Percentiles rank a stretch among this genome's conserved stretches.
These are phyloP conservation scores for Naganishia cerealis DNA, from an alignment of 1,284 basidiomycete species.

Conservation along the genomic window DNA sequence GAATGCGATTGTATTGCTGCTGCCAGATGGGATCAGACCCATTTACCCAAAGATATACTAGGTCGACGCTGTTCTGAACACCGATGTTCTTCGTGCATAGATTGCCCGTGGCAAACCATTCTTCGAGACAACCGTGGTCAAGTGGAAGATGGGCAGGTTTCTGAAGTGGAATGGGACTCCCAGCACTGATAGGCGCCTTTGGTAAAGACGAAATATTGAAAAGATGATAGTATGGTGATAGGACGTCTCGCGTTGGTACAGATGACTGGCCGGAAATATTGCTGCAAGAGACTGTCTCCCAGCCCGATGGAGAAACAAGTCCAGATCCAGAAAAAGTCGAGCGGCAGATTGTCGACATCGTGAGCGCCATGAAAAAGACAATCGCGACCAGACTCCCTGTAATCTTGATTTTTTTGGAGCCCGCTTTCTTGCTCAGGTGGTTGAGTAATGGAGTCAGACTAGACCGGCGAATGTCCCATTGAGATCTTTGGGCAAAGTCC, in stretches of 20 bases:
- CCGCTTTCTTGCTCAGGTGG: background rate
- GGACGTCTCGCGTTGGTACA: background rate
- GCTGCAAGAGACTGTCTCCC: background rate
- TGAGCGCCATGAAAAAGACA: background rate
- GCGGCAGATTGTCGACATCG: background rate
- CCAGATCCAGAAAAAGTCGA: background rate
- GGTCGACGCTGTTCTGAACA: conserved; percentile 7
- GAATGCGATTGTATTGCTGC: conserved; percentile 12
- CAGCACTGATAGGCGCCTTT: background rate
- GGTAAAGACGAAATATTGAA: background rate
- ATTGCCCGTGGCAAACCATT: conserved; percentile 7
- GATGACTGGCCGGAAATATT: background rate
- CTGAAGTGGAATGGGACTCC: background rate
- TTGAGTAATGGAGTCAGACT: background rate
- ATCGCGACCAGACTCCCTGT: background rate
- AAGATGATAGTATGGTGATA: conserved; percentile 13
- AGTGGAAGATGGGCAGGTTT: background rate
- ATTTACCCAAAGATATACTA: conserved; percentile 46
- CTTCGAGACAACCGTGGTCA: conserved; percentile 10
- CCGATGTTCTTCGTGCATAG: conserved; percentile 10
- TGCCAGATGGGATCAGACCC: conserved; percentile 48
- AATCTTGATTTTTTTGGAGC: background rate
- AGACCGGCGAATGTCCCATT: background rate
- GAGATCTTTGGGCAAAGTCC: background rate
- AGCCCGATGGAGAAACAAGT: background rate